A percentile compares a stretch with the other conserved stretches of the same genome.
Conservation (phyloP, 2,329 filamentous ascomycete species). For the Aaosphaeria arxii region DNA sequence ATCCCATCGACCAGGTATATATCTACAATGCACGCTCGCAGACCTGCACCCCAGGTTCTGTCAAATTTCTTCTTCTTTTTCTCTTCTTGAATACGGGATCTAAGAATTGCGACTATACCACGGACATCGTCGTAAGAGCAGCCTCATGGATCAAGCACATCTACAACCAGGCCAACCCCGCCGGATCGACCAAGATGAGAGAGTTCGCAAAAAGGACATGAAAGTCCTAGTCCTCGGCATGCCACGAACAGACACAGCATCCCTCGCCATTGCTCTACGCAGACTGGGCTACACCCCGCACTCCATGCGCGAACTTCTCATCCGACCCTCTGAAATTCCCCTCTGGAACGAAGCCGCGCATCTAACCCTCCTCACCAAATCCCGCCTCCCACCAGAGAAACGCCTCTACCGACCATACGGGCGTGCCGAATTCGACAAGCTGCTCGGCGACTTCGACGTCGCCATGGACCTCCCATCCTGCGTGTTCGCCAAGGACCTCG, state of each 20-base stretch:
- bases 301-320: constrained; percentile 20
- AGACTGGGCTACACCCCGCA: constrained; percentile 37
- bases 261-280: constrained; percentile 37
- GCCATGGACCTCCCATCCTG: constrained; percentile 27
- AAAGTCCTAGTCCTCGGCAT: constrained; percentile 68
- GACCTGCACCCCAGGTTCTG: too few relatives aligned
- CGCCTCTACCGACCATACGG: constrained; percentile 15
- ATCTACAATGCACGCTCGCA: too few relatives aligned
- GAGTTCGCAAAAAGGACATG: constrained; percentile 67
- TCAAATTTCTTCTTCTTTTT: too few relatives aligned
- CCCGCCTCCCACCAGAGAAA: constrained; percentile 8
- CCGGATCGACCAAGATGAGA: constrained; percentile 62
- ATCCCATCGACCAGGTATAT: not conserved
- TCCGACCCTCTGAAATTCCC: constrained; percentile 12
- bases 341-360: constrained; percentile 31
- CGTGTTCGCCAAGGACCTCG: constrained; percentile 24
- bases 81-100: too few relatives aligned
- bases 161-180: not conserved
- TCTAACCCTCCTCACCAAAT: constrained; percentile 15
- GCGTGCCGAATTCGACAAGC: constrained; percentile 45
- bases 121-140: too few relatives aligned
- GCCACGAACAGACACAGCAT: constrained; percentile 68
- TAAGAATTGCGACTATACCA: too few relatives aligned
- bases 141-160: too few relatives aligned
- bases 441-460: constrained; percentile 45